Evolutionary conservation across 495 filamentous ascomycete genomes (phyloP), one percentile per base, ranked within the genome.

Genomic region (Neurospora africana): DNA sequence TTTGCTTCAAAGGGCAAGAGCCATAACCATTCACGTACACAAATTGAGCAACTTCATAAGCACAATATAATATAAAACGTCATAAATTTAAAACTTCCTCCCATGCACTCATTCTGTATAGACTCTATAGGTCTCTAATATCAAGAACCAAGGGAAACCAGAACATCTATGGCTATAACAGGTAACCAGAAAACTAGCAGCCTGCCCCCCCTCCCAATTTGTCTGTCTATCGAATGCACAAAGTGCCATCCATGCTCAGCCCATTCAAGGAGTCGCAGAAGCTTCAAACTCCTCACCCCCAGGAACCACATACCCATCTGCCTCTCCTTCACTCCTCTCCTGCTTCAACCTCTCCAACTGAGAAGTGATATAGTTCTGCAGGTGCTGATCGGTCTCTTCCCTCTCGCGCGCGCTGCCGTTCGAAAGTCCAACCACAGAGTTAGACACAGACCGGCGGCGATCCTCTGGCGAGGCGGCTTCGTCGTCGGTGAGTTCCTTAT

Each of bases 361-460:
- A 72, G 90, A 86, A 40, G 83, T 87, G 41, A 95, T 90, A 76
- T 95, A 94, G 37, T 87, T 84, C 61, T 89, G 86, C 30, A 94
- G 81, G 76, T 93, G 90, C 17, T 83, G 82, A 53, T 95, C 88
- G 1, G 88, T 86, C 68, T 85, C 88, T 27, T 80, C 81, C 69
- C 83, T 82, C 78, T 83, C 79, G 61, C 81, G 53, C 13, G 27
- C 53, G 53, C 53, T 65, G 53, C 53, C 53, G 6, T 65, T 65
- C 27, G 53, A 65, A 35, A 65, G 53, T 65, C 53, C 53, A 3
- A 76, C 72, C 36, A 74, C 76, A 65, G 76, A 68, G 77, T 76
- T 23, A 72, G 70, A 13, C 70, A 80, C 23, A 67, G 75, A 70
- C 70, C 80, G 65, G 78, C 76, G 19, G 79, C 81, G 13, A 80